Percentiles rank a stretch among this genome's conserved stretches.
phyloP scores from a whole-genome alignment of 2,329 filamentous ascomycete genomes.

The Zarea fungicola region DNA sequence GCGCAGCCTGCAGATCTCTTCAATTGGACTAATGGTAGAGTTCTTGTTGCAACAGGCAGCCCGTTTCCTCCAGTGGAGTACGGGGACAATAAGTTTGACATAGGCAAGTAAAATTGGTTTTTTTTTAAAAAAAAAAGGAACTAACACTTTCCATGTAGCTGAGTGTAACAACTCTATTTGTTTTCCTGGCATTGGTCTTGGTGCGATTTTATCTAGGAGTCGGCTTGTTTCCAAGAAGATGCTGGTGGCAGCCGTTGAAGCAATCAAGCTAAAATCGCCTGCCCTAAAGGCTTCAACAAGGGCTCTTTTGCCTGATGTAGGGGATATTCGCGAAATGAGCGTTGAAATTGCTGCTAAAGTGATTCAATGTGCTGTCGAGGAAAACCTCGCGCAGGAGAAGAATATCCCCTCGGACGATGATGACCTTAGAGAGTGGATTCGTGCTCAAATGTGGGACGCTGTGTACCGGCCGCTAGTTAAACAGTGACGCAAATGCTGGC shows the following conservation, averaged over 20 bases:
- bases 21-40: slow-evolving; percentile 72
- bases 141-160: too few relatives aligned
- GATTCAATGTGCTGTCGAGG: slow-evolving; percentile 64
- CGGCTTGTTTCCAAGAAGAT: slow-evolving; percentile 67
- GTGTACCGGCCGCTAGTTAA: slow-evolving; percentile 56
- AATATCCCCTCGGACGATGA: slow-evolving; percentile 55
- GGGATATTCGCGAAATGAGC: slow-evolving; percentile 68
- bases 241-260: slow-evolving; percentile 74
- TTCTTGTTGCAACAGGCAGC: slow-evolving; percentile 75
- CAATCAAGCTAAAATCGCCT: slow-evolving; percentile 66
- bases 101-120: too few relatives aligned
- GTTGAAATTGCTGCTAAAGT: slow-evolving; percentile 72
- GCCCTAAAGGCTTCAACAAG: slow-evolving; percentile 57
- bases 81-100: slow-evolving; percentile 37
- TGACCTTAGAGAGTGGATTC: slow-evolving; percentile 65
- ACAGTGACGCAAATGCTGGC: too few relatives aligned
- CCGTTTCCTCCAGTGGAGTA: slow-evolving; percentile 69
- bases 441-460: slow-evolving; percentile 75
- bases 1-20: slow-evolving; percentile 72
- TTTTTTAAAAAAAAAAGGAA: too few relatives aligned
- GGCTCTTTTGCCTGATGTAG: slow-evolving; percentile 71
- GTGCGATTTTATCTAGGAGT: slow-evolving; percentile 65
- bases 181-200: slow-evolving; percentile 82
- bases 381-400: slow-evolving; percentile 60
- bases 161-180: slow-evolving; percentile 88